These are phyloP conservation scores for Dalbergia cultrata DNA, from an alignment of 306 rosid species.

Conservation along the genomic window DNA sequence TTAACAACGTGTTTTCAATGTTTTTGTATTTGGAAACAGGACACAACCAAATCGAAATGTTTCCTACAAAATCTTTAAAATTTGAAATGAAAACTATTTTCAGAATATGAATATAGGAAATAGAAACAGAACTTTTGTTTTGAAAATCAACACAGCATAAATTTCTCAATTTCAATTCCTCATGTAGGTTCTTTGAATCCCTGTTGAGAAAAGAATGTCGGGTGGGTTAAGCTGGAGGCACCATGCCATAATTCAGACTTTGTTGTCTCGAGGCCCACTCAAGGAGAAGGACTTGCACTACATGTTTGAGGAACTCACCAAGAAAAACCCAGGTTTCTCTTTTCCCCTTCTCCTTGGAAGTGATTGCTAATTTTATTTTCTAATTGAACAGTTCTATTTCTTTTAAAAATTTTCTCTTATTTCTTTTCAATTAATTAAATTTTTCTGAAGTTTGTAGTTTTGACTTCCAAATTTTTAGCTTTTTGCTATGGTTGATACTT, in stretches of 20 bases:
- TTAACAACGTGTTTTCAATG: too few relatives aligned
- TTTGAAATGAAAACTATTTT: too few relatives aligned
- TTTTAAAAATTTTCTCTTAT: not conserved
- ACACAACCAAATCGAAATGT: too few relatives aligned
- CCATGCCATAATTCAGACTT: slow-evolving; percentile 80
- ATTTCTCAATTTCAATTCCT: slow-evolving; percentile 1
- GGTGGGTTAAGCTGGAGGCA: slow-evolving; percentile 68
- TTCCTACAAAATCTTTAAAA: too few relatives aligned
- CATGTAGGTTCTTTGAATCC: slow-evolving; percentile 51
- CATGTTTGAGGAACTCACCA: slow-evolving; percentile 74
- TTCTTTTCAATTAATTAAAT: not conserved
- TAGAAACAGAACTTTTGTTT: too few relatives aligned
- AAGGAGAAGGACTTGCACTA: slow-evolving; percentile 67
- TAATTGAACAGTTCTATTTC: not conserved
- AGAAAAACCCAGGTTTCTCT: slow-evolving; percentile 72
- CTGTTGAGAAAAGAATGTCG: slow-evolving; percentile 57
- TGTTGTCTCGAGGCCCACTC: slow-evolving; percentile 86
- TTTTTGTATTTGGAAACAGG: too few relatives aligned
- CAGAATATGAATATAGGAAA: too few relatives aligned
- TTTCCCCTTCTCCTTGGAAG: not conserved
- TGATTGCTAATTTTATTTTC: not conserved
- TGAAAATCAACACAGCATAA: not conserved
- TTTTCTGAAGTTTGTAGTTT: slow-evolving; percentile 7
- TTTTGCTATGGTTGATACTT: slow-evolving; percentile 22
- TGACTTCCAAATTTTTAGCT: not conserved